Evolutionary conservation across 495 filamentous ascomycete species (phyloP).

Genomic region (Cenococcum geophilum): DNA sequence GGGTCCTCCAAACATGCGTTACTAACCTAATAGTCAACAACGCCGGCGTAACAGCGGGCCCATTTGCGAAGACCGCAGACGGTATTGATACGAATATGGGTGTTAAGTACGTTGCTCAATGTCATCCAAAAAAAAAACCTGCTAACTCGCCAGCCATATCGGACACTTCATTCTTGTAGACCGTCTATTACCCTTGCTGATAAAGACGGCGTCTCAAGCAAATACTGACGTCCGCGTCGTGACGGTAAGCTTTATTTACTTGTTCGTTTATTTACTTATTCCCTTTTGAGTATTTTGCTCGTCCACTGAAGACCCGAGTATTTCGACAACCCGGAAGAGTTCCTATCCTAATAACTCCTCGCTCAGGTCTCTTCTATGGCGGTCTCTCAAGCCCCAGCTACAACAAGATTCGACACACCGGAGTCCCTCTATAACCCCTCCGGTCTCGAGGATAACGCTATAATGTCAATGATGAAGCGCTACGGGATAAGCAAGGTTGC

Average conservation of each 20-base stretch:
- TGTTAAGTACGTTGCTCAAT: background rate
- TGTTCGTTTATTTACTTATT: background rate
- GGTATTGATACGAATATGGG: slow-evolving; percentile 1
- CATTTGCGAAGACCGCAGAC: background rate
- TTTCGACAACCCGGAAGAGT: too few species aligned
- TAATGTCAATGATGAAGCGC: background rate
- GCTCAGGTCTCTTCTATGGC: slow-evolving; percentile 4
- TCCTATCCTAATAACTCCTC: background rate
- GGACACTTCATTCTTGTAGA: slow-evolving; percentile 10
- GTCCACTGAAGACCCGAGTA: background rate
- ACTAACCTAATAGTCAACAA: slow-evolving; percentile 11
- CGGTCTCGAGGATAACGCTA: background rate
- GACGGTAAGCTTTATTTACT: background rate
- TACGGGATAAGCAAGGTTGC: slow-evolving; percentile 27
- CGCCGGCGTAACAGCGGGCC: background rate
- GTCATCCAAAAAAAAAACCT: background rate
- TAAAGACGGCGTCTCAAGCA: slow-evolving; percentile 3
- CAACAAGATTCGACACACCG: background rate
- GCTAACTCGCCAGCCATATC: slow-evolving; percentile 1
- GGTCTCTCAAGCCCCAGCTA: slow-evolving; percentile 1
- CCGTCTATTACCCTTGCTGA: slow-evolving; percentile 13
- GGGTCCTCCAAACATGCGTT: background rate
- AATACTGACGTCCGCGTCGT: slow-evolving; percentile 16
- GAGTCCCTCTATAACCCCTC: background rate
- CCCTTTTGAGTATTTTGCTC: background rate